Base-by-base conservation (phyloP, 1,284 basidiomycete genomes). In the Trichosporon faecale region DNA sequence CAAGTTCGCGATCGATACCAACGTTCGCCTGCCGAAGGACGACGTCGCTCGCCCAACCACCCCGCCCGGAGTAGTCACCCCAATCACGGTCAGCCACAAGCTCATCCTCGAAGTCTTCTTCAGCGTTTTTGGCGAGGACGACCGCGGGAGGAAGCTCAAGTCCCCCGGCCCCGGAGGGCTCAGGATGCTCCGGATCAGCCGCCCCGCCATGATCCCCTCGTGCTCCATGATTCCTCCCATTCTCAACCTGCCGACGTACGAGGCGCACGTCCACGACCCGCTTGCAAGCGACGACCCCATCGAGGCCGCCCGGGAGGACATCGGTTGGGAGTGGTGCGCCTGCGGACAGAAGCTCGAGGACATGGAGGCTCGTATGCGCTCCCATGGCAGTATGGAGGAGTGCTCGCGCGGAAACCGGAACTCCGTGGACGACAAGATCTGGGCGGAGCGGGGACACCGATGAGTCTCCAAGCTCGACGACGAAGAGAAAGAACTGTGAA, bases 91-190 rank as follows among this genome's bases (percentile, higher is more conserved):
- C 3, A 68, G 68, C 1, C 82, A 84, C 69, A 73, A 79, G 23
- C 66, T 83, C 25, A 66, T 76, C 2, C 69, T 83, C 11, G 80
- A 84, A 57, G 75, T 82, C n/a, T 82, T 79, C 72, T 84, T 81
- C 70, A 79, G 79, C 1, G 72, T 84, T 2, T 76, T 78, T 12
- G 81, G 80, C 6, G 72, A 79, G 68, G 73, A 72, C 27, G 76
- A 79, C 11, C 25, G 37, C 3, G 78, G 77, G 8, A 14, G 66
- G 21, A 71, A 73, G 0, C 65, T 79, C n/a, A 35, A 73, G 16
- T 73, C 76, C 46, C 78, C 78, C 3, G 66, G 68, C 4, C 68
- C 72, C 1, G 82, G 81, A 16, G 80, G 79, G 52, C 69, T 82
- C 64, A 65, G 80, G 9, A 77, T 81, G 76, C 75, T 83, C 73